Base-by-base conservation (phyloP, 208 protist species). In the Eutreptiella sp. region DNA sequence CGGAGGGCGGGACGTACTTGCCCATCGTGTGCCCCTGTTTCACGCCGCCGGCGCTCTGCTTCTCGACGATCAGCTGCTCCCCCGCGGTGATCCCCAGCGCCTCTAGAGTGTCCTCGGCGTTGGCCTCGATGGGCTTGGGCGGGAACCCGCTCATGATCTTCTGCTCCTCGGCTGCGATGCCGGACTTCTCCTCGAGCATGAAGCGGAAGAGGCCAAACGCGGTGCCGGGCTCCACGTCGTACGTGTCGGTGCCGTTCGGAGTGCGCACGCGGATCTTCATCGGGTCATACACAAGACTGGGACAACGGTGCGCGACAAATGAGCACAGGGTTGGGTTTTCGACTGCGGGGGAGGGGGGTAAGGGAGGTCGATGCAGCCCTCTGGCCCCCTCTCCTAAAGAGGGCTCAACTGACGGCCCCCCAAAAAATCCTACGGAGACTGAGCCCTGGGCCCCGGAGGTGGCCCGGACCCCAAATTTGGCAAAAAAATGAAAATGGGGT, bases 41-140 rank as follows among this genome's bases (percentile, higher is more conserved):
- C 5, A 75, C 52, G 41, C 88, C 87, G 0, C 35, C 62, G 3
- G 75, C 80, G 36, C n/a, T 9, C 60, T 83, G 76, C n/a, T 81
- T 75, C 57, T 90, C 81, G 21, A 90, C 50, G 54, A 80, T 86
- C 24, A 93, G 64, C 46, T 72, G 77, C 34, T 88, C 83, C 42
- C 81, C 78, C 5, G 50, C 21, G 21, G 33, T 31, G n/a, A 57
- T 26, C 3, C 73, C 65, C 3, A 90, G 50, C 26, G 62, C 64
- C 7, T 63, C 52, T 19, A 61, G 43, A 5, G 88, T 38, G 7
- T 55, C 71, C 24, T 68, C 68, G 19, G 62, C 48, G 0, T 54
- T 63, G 2, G 77, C 54, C 14, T 67, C 68, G 24, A 90, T 48
- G n/a, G 72, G 50, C 68, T 81, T 83, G 2, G 84, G 87, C 2